A percentile compares a stretch with the other conserved stretches of the same genome.
Conservation (phyloP, 225 moss, liverwort and hornwort genomes). For the Anthoceros angustus region DNA sequence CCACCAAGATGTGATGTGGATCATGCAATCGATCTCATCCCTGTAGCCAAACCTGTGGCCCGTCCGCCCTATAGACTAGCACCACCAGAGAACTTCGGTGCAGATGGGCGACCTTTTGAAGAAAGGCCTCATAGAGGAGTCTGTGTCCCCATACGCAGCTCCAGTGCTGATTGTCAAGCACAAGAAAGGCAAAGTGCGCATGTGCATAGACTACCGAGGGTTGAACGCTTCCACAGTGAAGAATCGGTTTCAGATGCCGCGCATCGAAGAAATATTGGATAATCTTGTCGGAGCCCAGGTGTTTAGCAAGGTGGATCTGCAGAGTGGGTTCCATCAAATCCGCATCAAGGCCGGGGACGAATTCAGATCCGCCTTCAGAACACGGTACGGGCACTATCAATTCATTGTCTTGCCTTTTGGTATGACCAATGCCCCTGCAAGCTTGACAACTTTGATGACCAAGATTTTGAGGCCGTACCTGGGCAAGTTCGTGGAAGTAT, state of each 20-base stretch:
- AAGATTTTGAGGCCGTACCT: background rate
- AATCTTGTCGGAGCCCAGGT: no score
- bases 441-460: constrained; percentile 9
- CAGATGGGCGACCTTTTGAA: no score
- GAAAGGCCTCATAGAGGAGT: no score
- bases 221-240: constrained; percentile 5
- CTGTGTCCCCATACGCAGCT: no score
- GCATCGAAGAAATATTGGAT: constrained; percentile 7
- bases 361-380: constrained; percentile 6
- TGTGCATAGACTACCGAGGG: constrained; percentile 7
- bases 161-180: no score
- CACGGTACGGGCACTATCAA: constrained; percentile 8
- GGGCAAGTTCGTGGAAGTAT: constrained; percentile 11
- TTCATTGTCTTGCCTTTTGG: constrained; percentile 9
- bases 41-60: no score
- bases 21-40: no score
- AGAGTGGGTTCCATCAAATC: constrained; percentile 7
- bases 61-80: no score
- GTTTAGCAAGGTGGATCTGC: constrained; percentile 7
- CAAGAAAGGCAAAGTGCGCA: constrained; percentile 6
- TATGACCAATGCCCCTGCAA: constrained; percentile 10
- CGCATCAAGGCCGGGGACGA: constrained; percentile 2
- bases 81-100: no score
- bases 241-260: background rate
- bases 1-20: no score